Evolutionary conservation across 2,329 filamentous ascomycete genomes (phyloP).

Genomic region (Arthrobotrys conoides): DNA sequence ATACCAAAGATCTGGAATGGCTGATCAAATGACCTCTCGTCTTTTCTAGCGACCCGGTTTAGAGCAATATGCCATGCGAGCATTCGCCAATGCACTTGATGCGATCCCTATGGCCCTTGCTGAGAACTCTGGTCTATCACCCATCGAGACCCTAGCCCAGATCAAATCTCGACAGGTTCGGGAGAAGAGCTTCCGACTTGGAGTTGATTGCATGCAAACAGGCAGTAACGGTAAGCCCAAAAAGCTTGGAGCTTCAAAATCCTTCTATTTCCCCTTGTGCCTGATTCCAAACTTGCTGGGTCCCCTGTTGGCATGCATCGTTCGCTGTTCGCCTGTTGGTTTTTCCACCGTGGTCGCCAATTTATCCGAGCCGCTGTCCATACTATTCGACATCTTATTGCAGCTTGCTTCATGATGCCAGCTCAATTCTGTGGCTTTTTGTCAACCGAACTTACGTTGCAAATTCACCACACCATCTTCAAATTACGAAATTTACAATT

Average conservation of each 20-base stretch:
- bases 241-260: slow-evolving; percentile 39
- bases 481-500: slow-evolving; percentile 22
- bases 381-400: slow-evolving; percentile 56
- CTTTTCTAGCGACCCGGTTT: slow-evolving; percentile 82
- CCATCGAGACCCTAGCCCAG: slow-evolving; percentile 93
- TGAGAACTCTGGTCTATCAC: slow-evolving; percentile 95
- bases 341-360: slow-evolving; percentile 50
- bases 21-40: slow-evolving; percentile 58
- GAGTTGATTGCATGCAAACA: slow-evolving; percentile 97
- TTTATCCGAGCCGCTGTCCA: slow-evolving; percentile 61
- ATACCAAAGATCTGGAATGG: slow-evolving; percentile 60
- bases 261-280: slow-evolving; percentile 50
- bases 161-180: slow-evolving; percentile 98
- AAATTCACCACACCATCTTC: slow-evolving; percentile 51
- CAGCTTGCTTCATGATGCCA: slow-evolving; percentile 48
- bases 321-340: slow-evolving; percentile 60
- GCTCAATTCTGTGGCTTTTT: slow-evolving; percentile 18
- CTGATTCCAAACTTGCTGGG: slow-evolving; percentile 47
- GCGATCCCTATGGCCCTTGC: slow-evolving; percentile 94
- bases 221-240: slow-evolving; percentile 81
- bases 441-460: slow-evolving; percentile 46
- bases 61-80: slow-evolving; percentile 98
- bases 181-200: slow-evolving; percentile 82
- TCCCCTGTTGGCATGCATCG: slow-evolving; percentile 35
- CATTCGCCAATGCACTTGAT: slow-evolving; percentile 95